A percentile compares a stretch with the other conserved stretches of the same genome.
Evolutionary conservation across 2,329 filamentous ascomycete species (phyloP).

Genomic region (Fusarium sp.): DNA sequence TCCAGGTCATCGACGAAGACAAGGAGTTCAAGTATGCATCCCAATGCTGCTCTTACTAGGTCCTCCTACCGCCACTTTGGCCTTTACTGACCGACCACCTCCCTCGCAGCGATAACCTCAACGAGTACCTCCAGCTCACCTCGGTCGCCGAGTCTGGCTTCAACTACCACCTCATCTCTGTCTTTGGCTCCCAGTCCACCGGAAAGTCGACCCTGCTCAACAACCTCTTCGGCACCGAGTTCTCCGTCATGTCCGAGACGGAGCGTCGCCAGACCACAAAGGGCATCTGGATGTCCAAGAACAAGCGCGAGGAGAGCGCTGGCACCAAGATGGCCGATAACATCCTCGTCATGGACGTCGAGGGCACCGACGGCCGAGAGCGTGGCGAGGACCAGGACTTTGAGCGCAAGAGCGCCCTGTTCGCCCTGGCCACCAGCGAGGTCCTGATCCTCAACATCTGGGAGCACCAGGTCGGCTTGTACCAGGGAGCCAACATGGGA

Average conservation of each 20-base stretch:
- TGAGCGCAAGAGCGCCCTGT: conserved; percentile 96
- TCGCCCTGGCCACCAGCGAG: conserved; percentile 96
- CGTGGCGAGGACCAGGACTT: conserved; percentile 98
- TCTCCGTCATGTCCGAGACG: conserved; percentile 97
- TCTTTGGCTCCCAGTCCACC: conserved; percentile 98
- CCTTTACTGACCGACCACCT: conserved; percentile 23
- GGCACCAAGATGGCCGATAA: conserved; percentile 87
- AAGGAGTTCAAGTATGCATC: conserved; percentile 91
- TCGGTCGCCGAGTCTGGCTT: conserved; percentile 90
- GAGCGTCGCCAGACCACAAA: conserved; percentile 97
- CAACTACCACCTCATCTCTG: conserved; percentile 99
- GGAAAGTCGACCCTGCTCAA: conserved; percentile 98
- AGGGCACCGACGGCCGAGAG: conserved; percentile 96
- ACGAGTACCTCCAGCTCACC: conserved; percentile 83
- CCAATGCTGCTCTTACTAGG: conserved; percentile 24
- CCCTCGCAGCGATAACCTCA: conserved; percentile 74
- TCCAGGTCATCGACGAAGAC: conserved; percentile 92
- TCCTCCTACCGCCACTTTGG: conserved; percentile 6
- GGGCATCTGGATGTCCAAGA: conserved; percentile 99
- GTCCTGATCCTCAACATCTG: conserved; percentile 99
- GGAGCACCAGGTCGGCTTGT: conserved; percentile 98
- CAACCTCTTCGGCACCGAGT: conserved; percentile 93
- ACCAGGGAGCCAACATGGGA: conserved; percentile 99
- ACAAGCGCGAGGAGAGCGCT: conserved; percentile 73
- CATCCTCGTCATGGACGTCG: conserved; percentile 99